Base-by-base conservation (phyloP, 805 yeast species). In the Metschnikowia bowlesiae region DNA sequence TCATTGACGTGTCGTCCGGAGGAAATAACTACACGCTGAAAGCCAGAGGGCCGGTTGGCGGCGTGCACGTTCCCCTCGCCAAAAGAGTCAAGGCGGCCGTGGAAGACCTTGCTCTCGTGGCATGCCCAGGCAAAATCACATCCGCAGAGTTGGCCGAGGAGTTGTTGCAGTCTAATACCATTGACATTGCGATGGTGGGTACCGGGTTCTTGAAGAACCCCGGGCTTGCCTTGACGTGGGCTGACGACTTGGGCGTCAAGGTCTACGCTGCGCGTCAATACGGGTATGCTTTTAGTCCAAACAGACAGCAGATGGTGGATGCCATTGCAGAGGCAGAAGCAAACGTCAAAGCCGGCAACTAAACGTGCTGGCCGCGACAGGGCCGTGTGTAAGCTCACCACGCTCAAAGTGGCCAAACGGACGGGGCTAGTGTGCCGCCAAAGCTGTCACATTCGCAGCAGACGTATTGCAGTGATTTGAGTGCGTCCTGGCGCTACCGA, bases 1-100 rank as follows among this genome's bases (percentile, higher is more conserved):
- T 81, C 14, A 53, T 82, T 35, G 87, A 83, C 58, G 70, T 77
- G 39, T 79, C 84, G 1, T 67, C 81, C 7, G 85, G 84, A 51
- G 83, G 83, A 42, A 73, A 71, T 57, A 65, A 64, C 54, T 52
- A 62, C 39, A 56, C 63, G 40, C 43, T 10, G 22, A 30, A 36
- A 7, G 51, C 51, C 18, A 31, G 46, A 36, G 41, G 51, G 8
- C 29, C 28, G 14, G 11, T 2, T 5, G 37, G 39, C 11, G 41
- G 30, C 8, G 32, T 39, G 7, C 48, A 46, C 6, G 30, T 36
- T 30, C 35, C 38, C 8, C 60, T 63, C 44, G 76, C 85, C 6
- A 61, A 58, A 48, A 67, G 66, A 4, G 53, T 81, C 46, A 79
- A 79, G 58, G 58, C 69, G 34, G 71, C 69, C 5, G 69, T 76